Percentiles rank a stretch among this genome's conserved stretches.
Conservation (phyloP, 1,139 yeast genomes). For the Meyerozyma guilliermondii region DNA sequence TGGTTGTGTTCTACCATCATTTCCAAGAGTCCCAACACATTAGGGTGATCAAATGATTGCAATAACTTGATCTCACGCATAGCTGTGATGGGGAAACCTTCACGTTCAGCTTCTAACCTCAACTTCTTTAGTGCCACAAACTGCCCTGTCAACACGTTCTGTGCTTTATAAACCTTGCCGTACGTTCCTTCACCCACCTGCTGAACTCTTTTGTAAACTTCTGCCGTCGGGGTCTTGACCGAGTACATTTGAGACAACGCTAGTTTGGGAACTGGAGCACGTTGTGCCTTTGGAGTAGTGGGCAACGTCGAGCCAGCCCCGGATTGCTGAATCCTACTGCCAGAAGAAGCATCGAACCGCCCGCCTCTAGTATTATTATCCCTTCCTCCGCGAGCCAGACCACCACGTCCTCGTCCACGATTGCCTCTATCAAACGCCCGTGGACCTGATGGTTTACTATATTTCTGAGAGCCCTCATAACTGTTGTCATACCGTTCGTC, state of each 20-base stretch:
- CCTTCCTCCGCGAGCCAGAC: constrained; percentile 3
- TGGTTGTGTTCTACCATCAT: constrained; percentile 84
- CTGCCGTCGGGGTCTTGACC: constrained; percentile 22
- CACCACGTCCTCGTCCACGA: constrained; percentile 3
- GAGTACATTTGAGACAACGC: constrained; percentile 29
- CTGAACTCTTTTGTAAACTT: constrained; percentile 34
- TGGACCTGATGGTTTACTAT: neutral
- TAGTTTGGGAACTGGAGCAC: constrained; percentile 9
- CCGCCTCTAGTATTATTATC: constrained; percentile 3
- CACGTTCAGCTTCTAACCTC: constrained; percentile 81
- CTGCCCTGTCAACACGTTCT: constrained; percentile 60
- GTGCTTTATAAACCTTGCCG: constrained; percentile 52
- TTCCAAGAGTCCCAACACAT: constrained; percentile 76
- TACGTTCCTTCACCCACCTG: constrained; percentile 51
- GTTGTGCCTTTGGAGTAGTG: neutral
- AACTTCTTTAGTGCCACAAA: constrained; percentile 80
- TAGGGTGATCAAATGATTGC: constrained; percentile 81
- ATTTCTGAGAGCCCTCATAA: neutral
- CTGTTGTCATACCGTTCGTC: neutral
- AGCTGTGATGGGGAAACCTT: constrained; percentile 95
- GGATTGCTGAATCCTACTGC: constrained; percentile 4
- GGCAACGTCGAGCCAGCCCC: constrained; percentile 6
- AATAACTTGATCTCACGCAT: constrained; percentile 83
- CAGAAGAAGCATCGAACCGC: constrained; percentile 4
- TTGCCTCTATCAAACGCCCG: constrained; percentile 2